Base-by-base conservation (phyloP, 169 alveolate genomes). In the Plasmodium adleri region DNA sequence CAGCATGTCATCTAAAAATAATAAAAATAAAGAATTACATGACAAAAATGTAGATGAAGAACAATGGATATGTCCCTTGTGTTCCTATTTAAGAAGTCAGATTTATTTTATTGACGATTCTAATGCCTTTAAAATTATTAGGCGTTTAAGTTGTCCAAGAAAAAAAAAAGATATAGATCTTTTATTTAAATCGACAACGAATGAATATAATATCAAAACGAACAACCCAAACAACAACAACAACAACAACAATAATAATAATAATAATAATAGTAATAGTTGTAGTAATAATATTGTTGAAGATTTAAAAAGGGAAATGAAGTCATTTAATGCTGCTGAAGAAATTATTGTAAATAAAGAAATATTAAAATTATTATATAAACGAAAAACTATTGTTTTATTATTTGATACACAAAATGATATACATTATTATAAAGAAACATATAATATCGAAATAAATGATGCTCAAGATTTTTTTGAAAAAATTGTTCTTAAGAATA, bases 51-150 rank as follows among this genome's bases (percentile, higher is more conserved):
- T 92, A 12, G 96, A 92, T 49, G 96, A 94, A 56, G 96, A 94
- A 66, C 95, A 92, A 28, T 94, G 96, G 96, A 71, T 92, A 43
- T 94, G 96, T 52, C 96, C 95, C 47, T 75, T 86, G 50, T 94
- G 96, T 62, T 73, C 88, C 9, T 94, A 83, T 76, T 50, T 94
- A 63, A 49, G 93, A 85, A 93, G 90, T 28, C 96, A 94, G 54
- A 74, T 94, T 63, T 83, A 76, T 8, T 92, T 90, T 75, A 60
- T 94, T 49, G 95, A 92, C 17, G 95, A 92, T 67, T 56, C 85
- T 56, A 60, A 72, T 47, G 94, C 95, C 17, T 56, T 94, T 88
- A 66, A 88, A 72, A 89, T 92, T 47, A 92, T 94, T 52, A 73
- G 96, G 24, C 71, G 47, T 1, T 87, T 92, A 43, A 93, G 94